Conservation (phyloP, 148 eudicot genomes). For the Persicaria tinctoria region DNA sequence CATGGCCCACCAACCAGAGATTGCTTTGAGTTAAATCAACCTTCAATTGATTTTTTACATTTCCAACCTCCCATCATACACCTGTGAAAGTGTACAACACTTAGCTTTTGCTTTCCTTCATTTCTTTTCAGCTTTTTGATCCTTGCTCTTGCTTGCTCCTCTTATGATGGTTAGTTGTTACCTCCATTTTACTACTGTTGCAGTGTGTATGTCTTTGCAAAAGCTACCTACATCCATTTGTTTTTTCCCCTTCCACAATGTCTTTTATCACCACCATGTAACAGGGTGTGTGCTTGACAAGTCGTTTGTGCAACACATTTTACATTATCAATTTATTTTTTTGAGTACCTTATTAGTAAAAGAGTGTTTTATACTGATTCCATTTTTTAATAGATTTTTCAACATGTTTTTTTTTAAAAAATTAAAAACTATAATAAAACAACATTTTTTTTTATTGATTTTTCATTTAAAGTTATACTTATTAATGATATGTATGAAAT, state of each 20-base stretch:
- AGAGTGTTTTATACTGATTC: too few species aligned
- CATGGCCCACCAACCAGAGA: neutral
- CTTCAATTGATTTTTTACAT: neutral
- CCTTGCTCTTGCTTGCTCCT: neutral
- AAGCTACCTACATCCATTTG: neutral
- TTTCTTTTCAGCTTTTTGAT: neutral
- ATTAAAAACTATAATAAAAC: too few species aligned
- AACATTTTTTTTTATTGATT: too few species aligned
- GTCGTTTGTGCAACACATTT: too few species aligned
- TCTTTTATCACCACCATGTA: too few species aligned
- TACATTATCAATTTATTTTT: too few species aligned
- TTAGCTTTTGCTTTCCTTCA: neutral
- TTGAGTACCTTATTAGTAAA: too few species aligned
- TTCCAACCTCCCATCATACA: slow-evolving; percentile 8
- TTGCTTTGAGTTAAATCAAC: slow-evolving; percentile 8
- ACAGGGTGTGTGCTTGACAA: too few species aligned
- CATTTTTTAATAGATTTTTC: too few species aligned
- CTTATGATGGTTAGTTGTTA: neutral
- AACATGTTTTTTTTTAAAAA: too few species aligned
- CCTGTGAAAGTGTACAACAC: slow-evolving; percentile 4
- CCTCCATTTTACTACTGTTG: neutral
- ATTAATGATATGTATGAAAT: too few species aligned
- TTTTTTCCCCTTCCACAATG: neutral
- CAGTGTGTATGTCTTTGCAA: neutral
- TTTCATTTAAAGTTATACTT: too few species aligned